Conservation (phyloP, 352 stramenopile species). For the Phytophthora sp. region DNA sequence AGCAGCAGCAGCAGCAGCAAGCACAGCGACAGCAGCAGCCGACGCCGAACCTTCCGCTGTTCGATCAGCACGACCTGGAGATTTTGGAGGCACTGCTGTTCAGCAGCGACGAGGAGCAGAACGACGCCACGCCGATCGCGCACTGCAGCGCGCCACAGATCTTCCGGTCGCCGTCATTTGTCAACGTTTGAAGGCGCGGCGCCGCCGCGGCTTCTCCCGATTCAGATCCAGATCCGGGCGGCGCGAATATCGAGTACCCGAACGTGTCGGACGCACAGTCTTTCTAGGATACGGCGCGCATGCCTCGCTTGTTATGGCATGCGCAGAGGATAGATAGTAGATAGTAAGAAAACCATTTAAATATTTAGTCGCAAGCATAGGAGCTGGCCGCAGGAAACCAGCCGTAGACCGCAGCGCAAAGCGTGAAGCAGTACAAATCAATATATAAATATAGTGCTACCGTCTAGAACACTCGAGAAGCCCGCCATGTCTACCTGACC, state of each 20-base stretch:
- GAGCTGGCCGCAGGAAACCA: conserved; percentile 20
- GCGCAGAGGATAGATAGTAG: conserved; percentile 26
- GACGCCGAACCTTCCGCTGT: conserved; percentile 32
- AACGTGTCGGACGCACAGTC: conserved; percentile 30
- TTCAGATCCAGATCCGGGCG: conserved; percentile 29
- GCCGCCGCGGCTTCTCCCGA: conserved; percentile 24
- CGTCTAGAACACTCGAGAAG: conserved; percentile 7
- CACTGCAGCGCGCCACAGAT: conserved; percentile 32
- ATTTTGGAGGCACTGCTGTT: conserved; percentile 66
- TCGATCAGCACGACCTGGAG: conserved; percentile 52
- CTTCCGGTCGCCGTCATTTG: conserved; percentile 35
- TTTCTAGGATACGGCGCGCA: conserved; percentile 10
- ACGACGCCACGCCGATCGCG: conserved; percentile 12
- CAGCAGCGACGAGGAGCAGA: conserved; percentile 57
- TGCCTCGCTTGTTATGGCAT: neutral
- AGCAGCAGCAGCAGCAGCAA: neutral
- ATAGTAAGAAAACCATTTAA: conserved; percentile 9
- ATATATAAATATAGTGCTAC: conserved; percentile 24
- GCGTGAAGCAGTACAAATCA: conserved; percentile 3
- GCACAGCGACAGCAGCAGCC: neutral
- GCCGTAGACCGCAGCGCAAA: conserved; percentile 3
- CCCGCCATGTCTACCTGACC: conserved; percentile 11
- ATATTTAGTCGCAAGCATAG: conserved; percentile 31
- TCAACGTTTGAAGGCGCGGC: conserved; percentile 46
- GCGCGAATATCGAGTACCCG: conserved; percentile 27